Conservation (phyloP, 75 land plant genomes). For the Adiantum capillusveneris region DNA sequence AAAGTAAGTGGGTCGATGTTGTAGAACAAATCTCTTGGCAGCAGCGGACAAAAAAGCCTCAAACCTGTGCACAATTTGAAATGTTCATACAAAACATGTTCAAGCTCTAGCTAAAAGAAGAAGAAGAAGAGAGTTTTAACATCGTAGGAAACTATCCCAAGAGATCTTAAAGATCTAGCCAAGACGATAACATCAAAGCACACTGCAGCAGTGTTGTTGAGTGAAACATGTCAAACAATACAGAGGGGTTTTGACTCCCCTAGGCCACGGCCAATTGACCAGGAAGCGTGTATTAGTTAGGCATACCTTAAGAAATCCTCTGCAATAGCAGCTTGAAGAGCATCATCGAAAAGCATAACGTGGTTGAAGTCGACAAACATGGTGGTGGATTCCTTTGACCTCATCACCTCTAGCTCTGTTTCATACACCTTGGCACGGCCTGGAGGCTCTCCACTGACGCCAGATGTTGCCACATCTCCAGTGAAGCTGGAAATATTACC, state of each 20-base stretch:
- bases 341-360: constrained; percentile 67
- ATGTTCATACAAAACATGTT: too few species aligned
- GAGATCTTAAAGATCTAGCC: too few species aligned
- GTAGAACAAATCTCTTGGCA: constrained; percentile 70
- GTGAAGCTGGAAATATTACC: constrained; percentile 36
- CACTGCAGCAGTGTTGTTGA: too few species aligned
- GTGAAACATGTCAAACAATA: too few species aligned
- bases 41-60: constrained; percentile 78
- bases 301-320: constrained; percentile 76
- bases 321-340: constrained; percentile 66
- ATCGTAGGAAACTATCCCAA: too few species aligned
- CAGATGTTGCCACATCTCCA: constrained; percentile 23
- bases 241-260: too few species aligned
- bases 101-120: too few species aligned
- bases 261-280: too few species aligned
- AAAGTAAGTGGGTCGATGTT: constrained; percentile 51
- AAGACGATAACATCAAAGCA: too few species aligned
- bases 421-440: constrained; percentile 43
- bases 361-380: constrained; percentile 89
- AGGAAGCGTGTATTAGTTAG: too few species aligned
- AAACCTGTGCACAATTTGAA: too few species aligned
- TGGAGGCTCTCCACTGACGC: constrained; percentile 20
- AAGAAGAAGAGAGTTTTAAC: too few species aligned
- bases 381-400: constrained; percentile 55
- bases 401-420: constrained; percentile 60